Conservation (phyloP, 495 filamentous ascomycete genomes). For the Neurospora discreta region DNA sequence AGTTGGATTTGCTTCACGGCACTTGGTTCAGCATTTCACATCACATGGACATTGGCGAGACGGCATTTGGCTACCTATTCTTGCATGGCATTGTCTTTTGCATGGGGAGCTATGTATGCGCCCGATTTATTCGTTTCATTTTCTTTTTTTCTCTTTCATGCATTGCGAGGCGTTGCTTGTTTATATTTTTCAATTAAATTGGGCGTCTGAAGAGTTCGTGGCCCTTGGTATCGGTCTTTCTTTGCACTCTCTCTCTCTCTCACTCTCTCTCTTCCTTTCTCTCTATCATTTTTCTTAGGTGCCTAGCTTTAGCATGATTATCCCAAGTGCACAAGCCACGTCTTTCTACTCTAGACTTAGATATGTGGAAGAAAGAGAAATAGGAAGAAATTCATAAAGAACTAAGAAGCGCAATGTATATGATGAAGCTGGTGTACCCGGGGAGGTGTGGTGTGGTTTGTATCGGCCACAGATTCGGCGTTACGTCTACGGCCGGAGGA, state of each 20-base stretch:
- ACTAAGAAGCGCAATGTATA: no score
- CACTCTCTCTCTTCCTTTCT: no score
- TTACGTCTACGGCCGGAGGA: not conserved
- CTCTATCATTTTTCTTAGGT: not conserved
- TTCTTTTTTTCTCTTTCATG: not conserved
- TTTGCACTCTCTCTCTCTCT: not conserved
- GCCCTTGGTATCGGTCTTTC: not conserved
- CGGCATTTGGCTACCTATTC: not conserved
- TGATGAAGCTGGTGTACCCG: no score
- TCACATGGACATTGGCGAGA: not conserved
- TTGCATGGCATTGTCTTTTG: not conserved
- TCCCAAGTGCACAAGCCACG: not conserved
- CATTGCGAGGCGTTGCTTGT: conserved; percentile 2
- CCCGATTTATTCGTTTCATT: not conserved
- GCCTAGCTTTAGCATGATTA: not conserved
- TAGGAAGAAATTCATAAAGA: not conserved
- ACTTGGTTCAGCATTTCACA: not conserved
- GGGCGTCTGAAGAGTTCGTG: not conserved
- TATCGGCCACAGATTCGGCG: not conserved
- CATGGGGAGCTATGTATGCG: not conserved
- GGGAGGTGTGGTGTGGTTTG: no score
- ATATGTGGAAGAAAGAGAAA: not conserved
- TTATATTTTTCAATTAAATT: not conserved
- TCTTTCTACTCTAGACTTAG: not conserved
- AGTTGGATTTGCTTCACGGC: not conserved